A percentile compares a stretch with the other conserved stretches of the same genome.
phyloP scores from a whole-genome alignment of 2,329 filamentous ascomycete species.

The Cladosporium sp. region DNA sequence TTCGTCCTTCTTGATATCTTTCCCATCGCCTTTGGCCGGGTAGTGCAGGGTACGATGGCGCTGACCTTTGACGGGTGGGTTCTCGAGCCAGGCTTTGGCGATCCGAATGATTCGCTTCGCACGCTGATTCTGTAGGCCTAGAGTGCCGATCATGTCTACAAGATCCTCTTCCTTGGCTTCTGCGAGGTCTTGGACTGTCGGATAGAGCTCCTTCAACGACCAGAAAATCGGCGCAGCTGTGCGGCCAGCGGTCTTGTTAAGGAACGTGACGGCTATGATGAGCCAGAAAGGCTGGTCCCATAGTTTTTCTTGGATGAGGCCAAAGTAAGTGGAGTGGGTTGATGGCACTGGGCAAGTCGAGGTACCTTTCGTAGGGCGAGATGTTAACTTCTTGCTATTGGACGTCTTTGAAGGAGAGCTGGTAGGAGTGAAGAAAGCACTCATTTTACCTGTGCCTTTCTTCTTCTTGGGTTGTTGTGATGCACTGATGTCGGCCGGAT shows the following conservation, averaged over 20 bases:
- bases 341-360: constrained; percentile 61
- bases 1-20: constrained; percentile 42
- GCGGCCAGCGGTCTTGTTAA: constrained; percentile 73
- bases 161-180: constrained; percentile 55
- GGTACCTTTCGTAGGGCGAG: constrained; percentile 27
- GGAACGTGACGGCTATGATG: constrained; percentile 75
- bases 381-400: constrained; percentile 18
- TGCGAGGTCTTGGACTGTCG: constrained; percentile 61
- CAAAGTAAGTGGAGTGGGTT: constrained; percentile 61
- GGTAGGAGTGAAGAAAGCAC: constrained; percentile 20
- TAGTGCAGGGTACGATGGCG: constrained; percentile 57
- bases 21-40: constrained; percentile 47
- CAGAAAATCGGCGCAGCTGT: constrained; percentile 74
- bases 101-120: constrained; percentile 65
- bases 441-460: constrained; percentile 24
- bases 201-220: constrained; percentile 62
- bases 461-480: neutral
- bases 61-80: constrained; percentile 57
- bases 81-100: constrained; percentile 62
- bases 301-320: constrained; percentile 79
- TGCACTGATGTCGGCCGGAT: neutral
- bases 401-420: constrained; percentile 7
- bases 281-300: constrained; percentile 72
- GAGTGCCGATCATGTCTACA: constrained; percentile 58
- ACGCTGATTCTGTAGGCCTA: constrained; percentile 68